Conservation (phyloP, 352 stramenopile genomes). For the Globisporangium parvum region DNA sequence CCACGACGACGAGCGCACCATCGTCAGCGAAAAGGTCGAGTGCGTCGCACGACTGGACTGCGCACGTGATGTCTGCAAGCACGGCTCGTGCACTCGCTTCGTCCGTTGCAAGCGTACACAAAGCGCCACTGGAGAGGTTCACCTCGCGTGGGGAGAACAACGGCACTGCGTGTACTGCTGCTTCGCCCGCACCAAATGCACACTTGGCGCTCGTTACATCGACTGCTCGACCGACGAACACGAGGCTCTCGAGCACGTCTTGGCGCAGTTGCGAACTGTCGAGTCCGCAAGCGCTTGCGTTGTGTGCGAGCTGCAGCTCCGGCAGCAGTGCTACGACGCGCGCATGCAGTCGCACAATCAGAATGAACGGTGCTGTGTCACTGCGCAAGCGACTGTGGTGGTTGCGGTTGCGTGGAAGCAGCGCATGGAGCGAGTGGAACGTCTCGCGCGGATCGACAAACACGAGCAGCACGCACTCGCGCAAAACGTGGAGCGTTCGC, state of each 20-base stretch:
- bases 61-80: conserved; percentile 6
- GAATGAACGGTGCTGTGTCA: conserved; percentile 1
- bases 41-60: conserved; percentile 3
- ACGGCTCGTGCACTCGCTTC: conserved; percentile 7
- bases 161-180: conserved; percentile 2
- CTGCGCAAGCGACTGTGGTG: not conserved
- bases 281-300: not conserved
- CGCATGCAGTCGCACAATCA: conserved; percentile 10
- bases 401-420: conserved; percentile 1
- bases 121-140: conserved; percentile 3
- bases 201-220: conserved; percentile 3
- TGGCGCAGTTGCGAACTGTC: not conserved
- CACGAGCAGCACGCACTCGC: conserved; percentile 9
- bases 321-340: conserved; percentile 1
- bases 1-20: conserved; percentile 1
- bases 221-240: conserved; percentile 4
- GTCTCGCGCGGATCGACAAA: conserved; percentile 4
- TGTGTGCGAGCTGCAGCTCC: not conserved
- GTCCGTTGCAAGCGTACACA: conserved; percentile 1
- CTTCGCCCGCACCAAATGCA: not conserved
- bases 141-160: conserved; percentile 7
- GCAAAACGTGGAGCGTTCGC: conserved; percentile 1
- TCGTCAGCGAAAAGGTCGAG: not conserved
- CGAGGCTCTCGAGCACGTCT: conserved; percentile 8
- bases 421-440: conserved; percentile 15